These are phyloP conservation scores for Phytopythium oedochilum DNA, from an alignment of 352 stramenopile genomes.

Conservation along the genomic window DNA sequence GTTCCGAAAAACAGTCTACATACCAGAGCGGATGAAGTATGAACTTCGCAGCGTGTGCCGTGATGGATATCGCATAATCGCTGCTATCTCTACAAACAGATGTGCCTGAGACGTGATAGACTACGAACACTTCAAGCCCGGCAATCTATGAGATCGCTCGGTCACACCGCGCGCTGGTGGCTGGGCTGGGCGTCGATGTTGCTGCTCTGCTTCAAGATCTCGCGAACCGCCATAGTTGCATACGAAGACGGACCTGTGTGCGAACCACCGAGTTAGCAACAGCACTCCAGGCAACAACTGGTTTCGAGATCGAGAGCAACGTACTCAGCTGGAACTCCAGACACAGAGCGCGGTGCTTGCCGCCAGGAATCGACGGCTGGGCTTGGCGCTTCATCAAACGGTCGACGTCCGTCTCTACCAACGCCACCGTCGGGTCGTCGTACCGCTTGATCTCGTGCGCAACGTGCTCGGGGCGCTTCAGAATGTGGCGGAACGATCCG, in stretches of 20 bases:
- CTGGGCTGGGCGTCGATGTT: conserved; percentile 68
- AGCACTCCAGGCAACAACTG: background rate
- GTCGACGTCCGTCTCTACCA: conserved; percentile 95
- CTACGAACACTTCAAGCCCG: background rate
- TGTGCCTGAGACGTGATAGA: no score
- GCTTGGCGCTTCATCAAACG: conserved; percentile 26
- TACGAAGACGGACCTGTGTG: conserved; percentile 84
- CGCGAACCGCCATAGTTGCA: conserved; percentile 94
- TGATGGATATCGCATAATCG: background rate
- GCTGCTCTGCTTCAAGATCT: conserved; percentile 93
- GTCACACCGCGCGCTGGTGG: background rate
- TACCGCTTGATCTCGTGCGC: conserved; percentile 91
- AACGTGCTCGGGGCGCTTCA: conserved; percentile 88
- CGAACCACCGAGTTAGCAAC: background rate
- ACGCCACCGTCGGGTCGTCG: conserved; percentile 86
- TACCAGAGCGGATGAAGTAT: background rate
- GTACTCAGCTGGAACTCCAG: conserved; percentile 77
- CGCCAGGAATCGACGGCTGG: conserved; percentile 51
- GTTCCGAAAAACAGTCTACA: background rate
- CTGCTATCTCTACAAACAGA: background rate
- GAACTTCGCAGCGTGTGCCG: background rate
- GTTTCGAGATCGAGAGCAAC: conserved; percentile 1
- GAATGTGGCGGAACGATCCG: conserved; percentile 92
- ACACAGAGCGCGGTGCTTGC: conserved; percentile 61
- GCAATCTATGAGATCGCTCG: background rate